Evolutionary conservation across 371 early-diverging fungal genomes (phyloP).

Genomic region (Caulochytrium protostelioides): DNA sequence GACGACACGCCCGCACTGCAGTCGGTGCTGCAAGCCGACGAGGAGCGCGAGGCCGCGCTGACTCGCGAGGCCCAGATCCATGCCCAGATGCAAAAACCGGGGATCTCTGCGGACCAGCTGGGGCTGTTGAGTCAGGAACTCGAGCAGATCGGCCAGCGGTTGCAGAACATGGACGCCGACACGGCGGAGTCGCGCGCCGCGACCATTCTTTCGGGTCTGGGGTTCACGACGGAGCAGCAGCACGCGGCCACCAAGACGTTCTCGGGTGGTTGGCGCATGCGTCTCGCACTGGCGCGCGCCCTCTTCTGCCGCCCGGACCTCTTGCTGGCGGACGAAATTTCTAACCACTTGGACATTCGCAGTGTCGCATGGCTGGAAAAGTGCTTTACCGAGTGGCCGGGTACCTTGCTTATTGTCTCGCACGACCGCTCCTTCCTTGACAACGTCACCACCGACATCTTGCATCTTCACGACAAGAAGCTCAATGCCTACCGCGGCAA

Average conservation of each 20-base stretch:
- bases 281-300: conserved; percentile 85
- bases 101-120: conserved; percentile 37
- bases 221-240: conserved; percentile 62
- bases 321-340: conserved; percentile 96
- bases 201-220: conserved; percentile 81
- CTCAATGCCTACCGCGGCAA: conserved; percentile 89
- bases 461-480: conserved; percentile 76
- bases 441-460: conserved; percentile 85
- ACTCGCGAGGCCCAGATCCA: conserved; percentile 53
- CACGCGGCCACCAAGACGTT: conserved; percentile 67
- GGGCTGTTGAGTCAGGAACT: conserved; percentile 40
- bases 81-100: conserved; percentile 23
- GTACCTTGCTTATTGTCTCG: conserved; percentile 82
- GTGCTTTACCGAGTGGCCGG: conserved; percentile 71
- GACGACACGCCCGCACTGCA: conserved; percentile 68
- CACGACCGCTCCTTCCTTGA: conserved; percentile 97
- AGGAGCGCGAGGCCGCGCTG: conserved; percentile 76
- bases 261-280: conserved; percentile 71
- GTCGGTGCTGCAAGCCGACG: conserved; percentile 80
- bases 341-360: conserved; percentile 71
- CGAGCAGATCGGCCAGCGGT: conserved; percentile 55
- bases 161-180: conserved; percentile 85
- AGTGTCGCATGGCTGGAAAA: conserved; percentile 94
- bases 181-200: conserved; percentile 84
- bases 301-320: conserved; percentile 88